phyloP scores from a whole-genome alignment of 345 rosid species.

The Firmiana major region DNA sequence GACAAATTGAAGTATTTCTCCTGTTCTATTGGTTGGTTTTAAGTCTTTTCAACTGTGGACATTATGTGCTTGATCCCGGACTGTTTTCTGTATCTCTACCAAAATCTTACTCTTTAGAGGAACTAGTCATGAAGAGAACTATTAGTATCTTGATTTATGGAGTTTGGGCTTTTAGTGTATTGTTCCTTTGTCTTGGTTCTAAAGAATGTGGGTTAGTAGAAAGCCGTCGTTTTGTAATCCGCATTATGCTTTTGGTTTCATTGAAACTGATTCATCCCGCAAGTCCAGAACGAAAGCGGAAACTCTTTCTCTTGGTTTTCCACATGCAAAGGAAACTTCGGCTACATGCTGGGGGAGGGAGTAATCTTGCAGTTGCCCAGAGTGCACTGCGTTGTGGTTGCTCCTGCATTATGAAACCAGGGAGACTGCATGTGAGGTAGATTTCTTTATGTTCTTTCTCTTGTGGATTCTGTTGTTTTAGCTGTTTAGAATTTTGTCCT shows the following conservation, averaged over 20 bases:
- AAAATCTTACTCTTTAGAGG: conserved; percentile 24
- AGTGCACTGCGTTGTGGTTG: conserved; percentile 30
- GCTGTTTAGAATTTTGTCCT: neutral
- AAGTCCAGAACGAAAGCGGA: conserved; percentile 23
- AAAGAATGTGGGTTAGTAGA: conserved; percentile 38
- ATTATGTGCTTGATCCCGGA: conserved; percentile 27
- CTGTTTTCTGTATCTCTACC: conserved; percentile 29
- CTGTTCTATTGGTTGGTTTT: conserved; percentile 13
- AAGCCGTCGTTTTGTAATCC: conserved; percentile 29
- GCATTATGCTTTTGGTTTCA: conserved; percentile 24
- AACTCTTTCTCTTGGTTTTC: conserved; percentile 17
- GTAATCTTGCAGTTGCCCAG: conserved; percentile 18
- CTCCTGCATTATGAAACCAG: conserved; percentile 23
- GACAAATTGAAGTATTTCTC: conserved; percentile 38
- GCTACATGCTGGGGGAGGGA: conserved; percentile 18
- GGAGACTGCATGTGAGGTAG: conserved; percentile 39
- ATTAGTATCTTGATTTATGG: conserved; percentile 29
- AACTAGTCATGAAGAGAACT: conserved; percentile 26
- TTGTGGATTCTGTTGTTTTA: neutral
- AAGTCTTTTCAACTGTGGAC: conserved; percentile 25
- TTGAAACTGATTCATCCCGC: conserved; percentile 21
- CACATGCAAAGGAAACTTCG: conserved; percentile 10
- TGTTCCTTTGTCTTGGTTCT: conserved; percentile 39
- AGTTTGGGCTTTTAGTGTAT: conserved; percentile 31
- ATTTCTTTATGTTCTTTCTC: conserved; percentile 20